These are phyloP conservation scores for Schizophyllum amplum DNA, from an alignment of 1,284 basidiomycete genomes.

Conservation along the genomic window DNA sequence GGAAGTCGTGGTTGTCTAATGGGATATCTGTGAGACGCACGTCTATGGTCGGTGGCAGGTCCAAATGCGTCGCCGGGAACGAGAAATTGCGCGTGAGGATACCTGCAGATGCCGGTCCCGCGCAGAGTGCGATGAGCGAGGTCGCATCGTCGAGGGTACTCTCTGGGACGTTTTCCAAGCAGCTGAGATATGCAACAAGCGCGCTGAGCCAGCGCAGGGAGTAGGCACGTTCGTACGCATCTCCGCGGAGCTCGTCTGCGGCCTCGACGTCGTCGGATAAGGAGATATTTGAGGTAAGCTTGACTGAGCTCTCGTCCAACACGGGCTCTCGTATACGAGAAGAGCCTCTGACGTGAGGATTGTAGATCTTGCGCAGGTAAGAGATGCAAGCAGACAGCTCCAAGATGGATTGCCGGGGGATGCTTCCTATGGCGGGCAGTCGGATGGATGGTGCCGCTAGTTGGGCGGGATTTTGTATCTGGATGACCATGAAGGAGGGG, in stretches of 20 bases:
- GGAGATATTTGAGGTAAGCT: background rate
- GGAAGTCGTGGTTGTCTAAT: slow-evolving; percentile 65
- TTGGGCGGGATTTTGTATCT: background rate
- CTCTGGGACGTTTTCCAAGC: slow-evolving; percentile 3
- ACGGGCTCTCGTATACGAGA: background rate
- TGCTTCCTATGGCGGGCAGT: background rate
- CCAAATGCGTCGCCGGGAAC: slow-evolving; percentile 17
- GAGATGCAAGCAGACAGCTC: slow-evolving; percentile 5
- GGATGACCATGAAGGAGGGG: background rate
- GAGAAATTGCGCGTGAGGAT: slow-evolving; percentile 27
- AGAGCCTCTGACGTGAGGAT: slow-evolving; percentile 8
- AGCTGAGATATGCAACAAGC: slow-evolving; percentile 31
- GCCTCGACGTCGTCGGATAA: background rate
- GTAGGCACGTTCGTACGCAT: slow-evolving; percentile 61
- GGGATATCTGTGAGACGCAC: slow-evolving; percentile 72
- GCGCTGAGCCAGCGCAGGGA: slow-evolving; percentile 65
- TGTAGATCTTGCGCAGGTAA: slow-evolving; percentile 7
- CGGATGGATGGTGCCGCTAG: background rate
- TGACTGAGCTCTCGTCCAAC: background rate
- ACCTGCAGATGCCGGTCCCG: slow-evolving; percentile 50
- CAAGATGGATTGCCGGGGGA: background rate
- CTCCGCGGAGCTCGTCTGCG: slow-evolving; percentile 27
- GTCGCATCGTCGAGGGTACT: slow-evolving; percentile 25
- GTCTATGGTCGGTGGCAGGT: slow-evolving; percentile 17
- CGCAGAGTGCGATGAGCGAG: slow-evolving; percentile 54